Evolutionary conservation across 2,329 filamentous ascomycete species (phyloP).

Genomic region (Hypoxylon sp.): DNA sequence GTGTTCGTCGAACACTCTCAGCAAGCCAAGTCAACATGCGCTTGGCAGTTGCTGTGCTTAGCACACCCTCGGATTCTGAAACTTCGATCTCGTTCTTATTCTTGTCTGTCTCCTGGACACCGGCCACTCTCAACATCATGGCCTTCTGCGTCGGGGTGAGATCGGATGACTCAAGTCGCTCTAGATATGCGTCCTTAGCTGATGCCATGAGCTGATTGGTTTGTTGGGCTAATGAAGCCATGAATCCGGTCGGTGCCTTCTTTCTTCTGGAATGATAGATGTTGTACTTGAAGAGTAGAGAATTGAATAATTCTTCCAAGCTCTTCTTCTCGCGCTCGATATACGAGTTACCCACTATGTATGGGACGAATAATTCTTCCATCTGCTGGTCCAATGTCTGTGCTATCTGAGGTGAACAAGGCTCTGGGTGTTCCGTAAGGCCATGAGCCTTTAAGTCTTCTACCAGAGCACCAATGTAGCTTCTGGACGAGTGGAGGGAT

Average conservation of each 20-base stretch:
- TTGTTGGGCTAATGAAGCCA: conserved; percentile 90
- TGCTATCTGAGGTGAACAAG: conserved; percentile 86
- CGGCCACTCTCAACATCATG: conserved; percentile 91
- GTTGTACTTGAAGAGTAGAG: conserved; percentile 94
- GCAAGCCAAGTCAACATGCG: conserved; percentile 98
- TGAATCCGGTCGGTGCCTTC: conserved; percentile 91
- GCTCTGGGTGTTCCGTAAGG: conserved; percentile 93
- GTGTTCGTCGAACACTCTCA: conserved; percentile 89
- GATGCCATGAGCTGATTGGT: conserved; percentile 89
- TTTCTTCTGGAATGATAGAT: conserved; percentile 92
- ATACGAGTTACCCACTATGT: conserved; percentile 76
- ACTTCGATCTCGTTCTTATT: conserved; percentile 91
- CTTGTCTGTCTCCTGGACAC: conserved; percentile 79
- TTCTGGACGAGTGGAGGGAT: conserved; percentile 89
- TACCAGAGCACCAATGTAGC: conserved; percentile 87
- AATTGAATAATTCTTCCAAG: conserved; percentile 87
- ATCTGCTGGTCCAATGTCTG: conserved; percentile 80
- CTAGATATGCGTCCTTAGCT: conserved; percentile 91
- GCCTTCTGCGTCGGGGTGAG: conserved; percentile 88
- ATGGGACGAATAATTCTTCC: conserved; percentile 81
- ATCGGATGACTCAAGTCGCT: conserved; percentile 88
- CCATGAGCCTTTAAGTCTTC: conserved; percentile 96
- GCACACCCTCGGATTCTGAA: conserved; percentile 85
- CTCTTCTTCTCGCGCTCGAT: conserved; percentile 77
- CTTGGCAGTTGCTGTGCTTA: conserved; percentile 91